Evolutionary conservation across 176 grass and related monocot genomes (phyloP).

Genomic region (Carex parvula): DNA sequence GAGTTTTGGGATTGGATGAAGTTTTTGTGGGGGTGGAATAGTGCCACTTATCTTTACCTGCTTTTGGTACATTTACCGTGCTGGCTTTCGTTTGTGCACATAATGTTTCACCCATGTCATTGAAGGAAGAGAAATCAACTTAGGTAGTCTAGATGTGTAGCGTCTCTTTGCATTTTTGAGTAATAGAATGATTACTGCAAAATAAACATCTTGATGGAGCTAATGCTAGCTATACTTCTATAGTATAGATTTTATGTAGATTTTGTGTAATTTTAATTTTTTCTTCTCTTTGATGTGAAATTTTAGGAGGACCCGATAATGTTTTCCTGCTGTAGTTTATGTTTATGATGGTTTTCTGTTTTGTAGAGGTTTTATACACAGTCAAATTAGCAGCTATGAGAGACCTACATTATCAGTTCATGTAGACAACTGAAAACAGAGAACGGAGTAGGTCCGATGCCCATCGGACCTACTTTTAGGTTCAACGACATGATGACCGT

Average conservation of each 20-base stretch:
- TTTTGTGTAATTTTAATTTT: not conserved
- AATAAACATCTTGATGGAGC: not conserved
- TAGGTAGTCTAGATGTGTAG: not conserved
- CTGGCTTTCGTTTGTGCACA: constrained; percentile 73
- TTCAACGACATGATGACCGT: too few species aligned
- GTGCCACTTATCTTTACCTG: constrained; percentile 78
- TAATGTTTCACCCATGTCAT: constrained; percentile 65
- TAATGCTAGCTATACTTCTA: not conserved
- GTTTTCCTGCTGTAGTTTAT: not conserved
- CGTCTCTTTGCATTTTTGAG: not conserved
- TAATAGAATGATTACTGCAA: not conserved
- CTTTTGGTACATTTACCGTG: constrained; percentile 78
- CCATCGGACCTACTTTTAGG: too few species aligned
- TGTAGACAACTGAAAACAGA: not conserved
- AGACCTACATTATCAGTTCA: not conserved
- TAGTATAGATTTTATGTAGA: not conserved
- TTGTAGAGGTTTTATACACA: not conserved
- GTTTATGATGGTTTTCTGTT: not conserved
- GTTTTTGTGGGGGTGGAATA: not conserved
- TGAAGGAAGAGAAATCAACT: not conserved
- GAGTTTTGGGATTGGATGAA: too few species aligned
- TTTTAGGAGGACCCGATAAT: not conserved
- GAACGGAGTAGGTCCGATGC: too few species aligned
- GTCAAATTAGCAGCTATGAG: not conserved
- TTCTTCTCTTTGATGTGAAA: not conserved